A percentile compares a stretch with the other conserved stretches of the same genome.
Conservation (phyloP, 345 rosid genomes). For the Hevea brasiliensis region DNA sequence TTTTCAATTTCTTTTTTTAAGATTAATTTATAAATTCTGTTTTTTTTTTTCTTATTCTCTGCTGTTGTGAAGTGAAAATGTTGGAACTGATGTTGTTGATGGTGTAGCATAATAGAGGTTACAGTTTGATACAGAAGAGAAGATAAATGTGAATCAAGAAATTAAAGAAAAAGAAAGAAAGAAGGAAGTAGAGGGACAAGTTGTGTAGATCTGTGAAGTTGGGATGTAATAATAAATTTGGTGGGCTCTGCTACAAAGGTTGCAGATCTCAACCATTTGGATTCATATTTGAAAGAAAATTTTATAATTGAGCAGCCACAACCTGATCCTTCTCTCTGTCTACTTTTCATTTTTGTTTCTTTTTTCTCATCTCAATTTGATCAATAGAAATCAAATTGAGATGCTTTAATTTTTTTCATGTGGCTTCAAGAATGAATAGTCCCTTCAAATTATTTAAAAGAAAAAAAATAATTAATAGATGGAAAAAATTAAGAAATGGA, state of each 20-base stretch:
- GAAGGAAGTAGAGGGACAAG: not conserved
- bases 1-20: not conserved
- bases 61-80: not conserved
- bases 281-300: conserved; percentile 24
- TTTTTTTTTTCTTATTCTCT: not conserved
- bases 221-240: conserved; percentile 16
- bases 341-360: too few species aligned
- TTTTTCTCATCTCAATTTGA: not conserved
- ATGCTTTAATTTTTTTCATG: too few species aligned
- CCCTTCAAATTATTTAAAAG: too few species aligned
- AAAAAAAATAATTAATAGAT: too few species aligned
- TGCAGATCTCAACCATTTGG: conserved; percentile 43
- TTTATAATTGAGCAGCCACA: conserved; percentile 33
- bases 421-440: too few species aligned
- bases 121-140: conserved; percentile 17
- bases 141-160: conserved; percentile 12
- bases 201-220: conserved; percentile 15
- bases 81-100: not conserved
- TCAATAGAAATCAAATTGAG: too few species aligned
- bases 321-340: conserved; percentile 15
- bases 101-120: conserved; percentile 15
- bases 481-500: too few species aligned
- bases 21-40: not conserved
- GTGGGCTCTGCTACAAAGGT: conserved; percentile 18
- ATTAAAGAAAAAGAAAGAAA: not conserved